These are phyloP conservation scores for Trichoderma brevicompactum DNA, from an alignment of 2,329 filamentous ascomycete genomes.

Conservation along the genomic window DNA sequence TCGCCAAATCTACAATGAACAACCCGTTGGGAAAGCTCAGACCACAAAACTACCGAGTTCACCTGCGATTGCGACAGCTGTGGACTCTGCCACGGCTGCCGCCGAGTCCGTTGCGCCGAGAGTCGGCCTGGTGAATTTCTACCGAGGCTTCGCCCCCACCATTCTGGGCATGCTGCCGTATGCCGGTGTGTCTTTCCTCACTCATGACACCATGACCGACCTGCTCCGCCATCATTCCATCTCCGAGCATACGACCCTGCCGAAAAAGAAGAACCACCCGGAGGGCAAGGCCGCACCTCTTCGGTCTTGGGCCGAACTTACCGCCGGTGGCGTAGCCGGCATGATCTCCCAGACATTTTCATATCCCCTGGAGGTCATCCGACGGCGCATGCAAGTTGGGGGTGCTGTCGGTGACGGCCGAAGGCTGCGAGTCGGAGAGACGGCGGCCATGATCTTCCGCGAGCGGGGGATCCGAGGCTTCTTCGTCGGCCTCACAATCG, in stretches of 20 bases:
- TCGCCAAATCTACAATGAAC: constrained; percentile 83
- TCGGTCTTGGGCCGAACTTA: constrained; percentile 83
- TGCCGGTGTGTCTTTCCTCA: constrained; percentile 92
- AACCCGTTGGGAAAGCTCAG: constrained; percentile 48
- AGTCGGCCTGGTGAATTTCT: constrained; percentile 84
- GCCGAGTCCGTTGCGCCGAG: constrained; percentile 57
- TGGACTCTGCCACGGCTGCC: constrained; percentile 49
- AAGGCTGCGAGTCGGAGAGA: constrained; percentile 77
- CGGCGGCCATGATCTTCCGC: constrained; percentile 71
- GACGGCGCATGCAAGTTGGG: constrained; percentile 93
- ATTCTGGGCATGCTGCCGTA: constrained; percentile 96
- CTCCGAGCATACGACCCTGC: constrained; percentile 74
- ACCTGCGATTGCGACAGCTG: constrained; percentile 42
- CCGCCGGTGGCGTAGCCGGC: constrained; percentile 82
- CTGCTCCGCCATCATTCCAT: constrained; percentile 72
- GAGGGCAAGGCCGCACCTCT: constrained; percentile 71
- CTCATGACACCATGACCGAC: constrained; percentile 89
- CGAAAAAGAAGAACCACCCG: constrained; percentile 59
- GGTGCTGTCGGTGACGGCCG: constrained; percentile 92
- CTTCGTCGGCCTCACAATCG: constrained; percentile 91
- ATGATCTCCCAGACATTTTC: constrained; percentile 88
- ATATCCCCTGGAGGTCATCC: constrained; percentile 91
- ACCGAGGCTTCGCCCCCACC: constrained; percentile 89
- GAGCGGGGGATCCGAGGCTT: constrained; percentile 82
- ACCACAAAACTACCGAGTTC: constrained; percentile 39